Evolutionary conservation across 1,284 basidiomycete species (phyloP).

Genomic region (Puccinia brachypodii): DNA sequence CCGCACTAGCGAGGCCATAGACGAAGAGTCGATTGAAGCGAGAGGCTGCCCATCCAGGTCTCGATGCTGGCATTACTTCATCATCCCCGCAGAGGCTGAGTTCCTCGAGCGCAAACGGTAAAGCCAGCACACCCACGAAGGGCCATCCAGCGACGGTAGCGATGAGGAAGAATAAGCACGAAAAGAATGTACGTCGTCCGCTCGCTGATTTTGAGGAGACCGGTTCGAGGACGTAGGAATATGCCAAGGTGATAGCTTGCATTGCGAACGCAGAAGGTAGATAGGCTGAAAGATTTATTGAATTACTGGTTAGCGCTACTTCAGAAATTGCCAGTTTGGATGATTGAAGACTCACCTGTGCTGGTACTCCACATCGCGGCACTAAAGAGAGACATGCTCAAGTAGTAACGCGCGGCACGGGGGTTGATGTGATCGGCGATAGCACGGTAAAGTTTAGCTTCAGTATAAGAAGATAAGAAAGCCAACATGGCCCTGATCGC

Average conservation of each 20-base stretch:
- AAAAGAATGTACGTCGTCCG: slow-evolving; percentile 64
- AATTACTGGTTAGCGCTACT: neutral
- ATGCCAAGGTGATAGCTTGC: slow-evolving; percentile 82
- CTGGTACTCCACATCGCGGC: slow-evolving; percentile 93
- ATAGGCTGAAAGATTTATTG: slow-evolving; percentile 63
- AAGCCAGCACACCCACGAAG: slow-evolving; percentile 77
- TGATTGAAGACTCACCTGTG: slow-evolving; percentile 63
- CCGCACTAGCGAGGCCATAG: neutral
- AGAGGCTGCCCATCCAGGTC: slow-evolving; percentile 62
- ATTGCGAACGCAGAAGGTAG: slow-evolving; percentile 93
- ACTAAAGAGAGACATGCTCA: slow-evolving; percentile 79
- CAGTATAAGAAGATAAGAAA: slow-evolving; percentile 71
- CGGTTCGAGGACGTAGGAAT: slow-evolving; percentile 72
- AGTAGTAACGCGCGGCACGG: slow-evolving; percentile 82
- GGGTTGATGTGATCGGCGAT: slow-evolving; percentile 81
- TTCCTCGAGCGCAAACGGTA: slow-evolving; percentile 90
- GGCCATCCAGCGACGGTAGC: slow-evolving; percentile 72
- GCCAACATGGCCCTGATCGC: slow-evolving; percentile 78
- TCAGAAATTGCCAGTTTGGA: too few species aligned
- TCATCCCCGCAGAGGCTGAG: slow-evolving; percentile 76
- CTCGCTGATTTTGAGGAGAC: slow-evolving; percentile 62
- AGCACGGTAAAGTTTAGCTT: slow-evolving; percentile 80
- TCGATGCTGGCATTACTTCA: slow-evolving; percentile 62
- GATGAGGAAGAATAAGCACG: slow-evolving; percentile 73
- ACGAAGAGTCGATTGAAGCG: slow-evolving; percentile 57